Evolutionary conservation across 805 yeast genomes (phyloP).

Genomic region (Tetrapisispora pingtungensis): DNA sequence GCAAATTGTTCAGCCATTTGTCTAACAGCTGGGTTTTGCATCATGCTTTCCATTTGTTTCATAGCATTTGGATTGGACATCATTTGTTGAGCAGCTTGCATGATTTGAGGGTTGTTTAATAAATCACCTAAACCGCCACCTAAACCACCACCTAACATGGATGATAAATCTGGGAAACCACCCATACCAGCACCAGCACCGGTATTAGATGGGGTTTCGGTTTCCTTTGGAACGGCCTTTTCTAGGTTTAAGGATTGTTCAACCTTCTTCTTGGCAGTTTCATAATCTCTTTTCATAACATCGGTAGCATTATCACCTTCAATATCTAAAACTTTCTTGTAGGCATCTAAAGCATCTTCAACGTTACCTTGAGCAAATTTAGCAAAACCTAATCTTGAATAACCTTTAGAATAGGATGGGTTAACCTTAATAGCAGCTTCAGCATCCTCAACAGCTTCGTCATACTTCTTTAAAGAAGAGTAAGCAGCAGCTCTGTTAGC

Average conservation of each 20-base stretch:
- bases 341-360: conserved; percentile 82
- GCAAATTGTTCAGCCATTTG: conserved; percentile 77
- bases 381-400: conserved; percentile 91
- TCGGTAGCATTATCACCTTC: conserved; percentile 82
- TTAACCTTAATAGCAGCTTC: conserved; percentile 68
- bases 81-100: conserved; percentile 80
- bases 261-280: conserved; percentile 82
- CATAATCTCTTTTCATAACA: conserved; percentile 87
- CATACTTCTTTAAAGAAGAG: conserved; percentile 66
- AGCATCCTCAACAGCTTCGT: conserved; percentile 75
- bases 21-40: conserved; percentile 71
- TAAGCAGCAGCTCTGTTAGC: conserved; percentile 97
- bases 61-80: conserved; percentile 80
- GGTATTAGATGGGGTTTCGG: conserved; percentile 15
- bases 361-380: conserved; percentile 90
- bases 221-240: conserved; percentile 13
- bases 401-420: conserved; percentile 80
- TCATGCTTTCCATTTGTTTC: conserved; percentile 51
- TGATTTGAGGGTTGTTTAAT: conserved; percentile 84
- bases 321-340: conserved; percentile 72
- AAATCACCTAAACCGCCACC: conserved; percentile 59
- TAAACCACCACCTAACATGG: conserved; percentile 55
- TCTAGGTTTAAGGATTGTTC: conserved; percentile 53
- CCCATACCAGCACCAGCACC: conserved; percentile 26
- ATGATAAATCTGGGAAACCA: conserved; percentile 72